Evolutionary conservation across 1,139 yeast species (phyloP).

Genomic region (Geotrichum restrictum): DNA sequence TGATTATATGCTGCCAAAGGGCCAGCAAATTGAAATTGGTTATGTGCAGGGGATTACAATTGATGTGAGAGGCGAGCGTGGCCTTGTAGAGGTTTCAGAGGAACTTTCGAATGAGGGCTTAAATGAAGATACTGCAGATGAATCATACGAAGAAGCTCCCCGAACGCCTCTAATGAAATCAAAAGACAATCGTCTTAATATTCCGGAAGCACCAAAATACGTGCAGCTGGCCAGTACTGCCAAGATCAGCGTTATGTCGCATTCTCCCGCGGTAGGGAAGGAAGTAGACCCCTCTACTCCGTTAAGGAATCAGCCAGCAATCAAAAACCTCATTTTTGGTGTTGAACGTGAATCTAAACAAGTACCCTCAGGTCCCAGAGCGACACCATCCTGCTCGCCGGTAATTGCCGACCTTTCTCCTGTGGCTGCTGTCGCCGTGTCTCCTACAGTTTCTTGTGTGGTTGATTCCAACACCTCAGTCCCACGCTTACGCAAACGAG

Average conservation of each 20-base stretch:
- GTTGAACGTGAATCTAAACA: no score
- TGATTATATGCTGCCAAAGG: constrained; percentile 38
- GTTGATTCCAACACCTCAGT: neutral
- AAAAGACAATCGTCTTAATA: no score
- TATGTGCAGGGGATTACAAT: constrained; percentile 54
- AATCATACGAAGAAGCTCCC: constrained; percentile 30
- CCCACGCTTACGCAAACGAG: neutral
- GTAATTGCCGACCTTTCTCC: no score
- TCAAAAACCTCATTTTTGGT: no score
- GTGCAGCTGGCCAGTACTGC: neutral
- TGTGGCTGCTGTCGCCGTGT: no score
- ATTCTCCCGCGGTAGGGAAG: neutral
- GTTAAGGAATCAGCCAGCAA: no score
- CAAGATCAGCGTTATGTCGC: neutral
- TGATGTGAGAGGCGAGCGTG: constrained; percentile 59
- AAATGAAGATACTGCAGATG: constrained; percentile 8
- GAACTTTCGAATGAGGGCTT: constrained; percentile 32
- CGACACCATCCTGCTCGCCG: no score
- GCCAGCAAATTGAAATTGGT: constrained; percentile 55
- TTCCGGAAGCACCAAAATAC: no score
- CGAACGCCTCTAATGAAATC: neutral
- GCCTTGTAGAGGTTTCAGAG: constrained; percentile 44
- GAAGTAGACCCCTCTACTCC: no score
- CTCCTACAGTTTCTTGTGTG: no score
- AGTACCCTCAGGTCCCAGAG: no score